phyloP scores from a whole-genome alignment of 306 rosid genomes.

The Begonia peltatifolia region DNA sequence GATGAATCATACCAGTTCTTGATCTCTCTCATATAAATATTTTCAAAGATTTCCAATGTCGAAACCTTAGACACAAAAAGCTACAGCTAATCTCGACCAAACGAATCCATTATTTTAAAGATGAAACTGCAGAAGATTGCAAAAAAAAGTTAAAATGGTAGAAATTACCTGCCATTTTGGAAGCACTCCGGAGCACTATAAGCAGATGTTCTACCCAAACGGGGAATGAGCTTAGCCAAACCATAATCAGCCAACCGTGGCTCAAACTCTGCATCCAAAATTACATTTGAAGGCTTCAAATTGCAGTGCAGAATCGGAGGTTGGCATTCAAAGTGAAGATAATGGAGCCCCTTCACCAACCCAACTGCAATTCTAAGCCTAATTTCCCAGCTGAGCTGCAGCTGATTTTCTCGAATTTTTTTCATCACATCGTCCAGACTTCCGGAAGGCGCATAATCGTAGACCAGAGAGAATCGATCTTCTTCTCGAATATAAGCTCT shows the following conservation, averaged over 20 bases:
- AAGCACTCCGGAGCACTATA: slow-evolving; percentile 67
- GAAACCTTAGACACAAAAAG: no score
- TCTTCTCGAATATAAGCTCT: slow-evolving; percentile 70
- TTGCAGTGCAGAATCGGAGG: slow-evolving; percentile 72
- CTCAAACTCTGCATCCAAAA: slow-evolving; percentile 73
- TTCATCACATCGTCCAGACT: slow-evolving; percentile 62
- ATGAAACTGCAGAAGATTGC: no score
- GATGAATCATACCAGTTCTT: no score
- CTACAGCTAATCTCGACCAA: no score
- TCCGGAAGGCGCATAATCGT: slow-evolving; percentile 64
- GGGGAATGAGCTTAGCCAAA: slow-evolving; percentile 47
- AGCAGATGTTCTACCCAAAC: slow-evolving; percentile 33
- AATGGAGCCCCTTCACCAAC: slow-evolving; percentile 82
- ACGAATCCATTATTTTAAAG: no score
- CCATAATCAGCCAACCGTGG: slow-evolving; percentile 83
- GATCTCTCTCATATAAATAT: no score
- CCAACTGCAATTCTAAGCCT: slow-evolving; percentile 86
- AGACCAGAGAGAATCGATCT: slow-evolving; percentile 60
- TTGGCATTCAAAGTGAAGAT: slow-evolving; percentile 57
- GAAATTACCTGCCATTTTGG: slow-evolving; percentile 47
- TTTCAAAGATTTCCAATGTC: no score
- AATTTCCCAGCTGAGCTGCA: slow-evolving; percentile 71
- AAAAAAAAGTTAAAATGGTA: no score
- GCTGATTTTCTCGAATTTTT: slow-evolving; percentile 50
- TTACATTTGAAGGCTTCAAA: slow-evolving; percentile 75